Evolutionary conservation across 108 stramenopile genomes (phyloP).

Genomic region (Nannochloropsis salina): DNA sequence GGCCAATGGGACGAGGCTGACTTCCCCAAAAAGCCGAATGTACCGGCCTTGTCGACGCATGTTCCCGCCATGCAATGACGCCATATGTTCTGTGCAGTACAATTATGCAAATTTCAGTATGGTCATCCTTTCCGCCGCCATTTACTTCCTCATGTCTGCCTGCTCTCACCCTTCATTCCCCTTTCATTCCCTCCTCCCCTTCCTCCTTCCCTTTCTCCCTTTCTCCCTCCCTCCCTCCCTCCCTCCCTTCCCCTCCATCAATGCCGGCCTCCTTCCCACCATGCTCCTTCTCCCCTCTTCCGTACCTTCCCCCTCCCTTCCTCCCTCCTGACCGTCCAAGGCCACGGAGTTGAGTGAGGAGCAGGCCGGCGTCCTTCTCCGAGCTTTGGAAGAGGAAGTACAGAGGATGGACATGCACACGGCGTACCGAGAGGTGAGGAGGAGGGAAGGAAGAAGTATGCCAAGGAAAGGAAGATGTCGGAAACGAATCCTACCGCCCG

Average conservation of each 20-base stretch:
- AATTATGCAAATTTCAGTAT: no score
- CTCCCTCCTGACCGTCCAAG: neutral
- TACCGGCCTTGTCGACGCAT: no score
- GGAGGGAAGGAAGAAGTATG: neutral
- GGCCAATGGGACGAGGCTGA: no score
- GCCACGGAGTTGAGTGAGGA: neutral
- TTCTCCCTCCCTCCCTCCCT: neutral
- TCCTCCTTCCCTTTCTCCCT: neutral
- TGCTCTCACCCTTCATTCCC: neutral
- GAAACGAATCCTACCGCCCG: no score
- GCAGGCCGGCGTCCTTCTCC: neutral
- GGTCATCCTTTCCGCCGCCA: no score
- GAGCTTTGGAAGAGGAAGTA: neutral
- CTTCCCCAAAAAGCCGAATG: no score
- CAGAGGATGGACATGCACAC: conserved; percentile 3
- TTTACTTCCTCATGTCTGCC: neutral
- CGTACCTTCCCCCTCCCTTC: neutral
- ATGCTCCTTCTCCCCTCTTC: neutral
- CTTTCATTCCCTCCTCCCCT: neutral
- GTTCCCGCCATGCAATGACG: no score
- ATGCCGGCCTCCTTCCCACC: neutral
- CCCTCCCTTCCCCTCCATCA: neutral
- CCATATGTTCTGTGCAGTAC: no score
- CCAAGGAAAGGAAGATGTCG: neutral
- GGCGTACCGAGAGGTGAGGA: neutral